Conservation (phyloP, 495 filamentous ascomycete species). For the Penicillium simplicissimum region DNA sequence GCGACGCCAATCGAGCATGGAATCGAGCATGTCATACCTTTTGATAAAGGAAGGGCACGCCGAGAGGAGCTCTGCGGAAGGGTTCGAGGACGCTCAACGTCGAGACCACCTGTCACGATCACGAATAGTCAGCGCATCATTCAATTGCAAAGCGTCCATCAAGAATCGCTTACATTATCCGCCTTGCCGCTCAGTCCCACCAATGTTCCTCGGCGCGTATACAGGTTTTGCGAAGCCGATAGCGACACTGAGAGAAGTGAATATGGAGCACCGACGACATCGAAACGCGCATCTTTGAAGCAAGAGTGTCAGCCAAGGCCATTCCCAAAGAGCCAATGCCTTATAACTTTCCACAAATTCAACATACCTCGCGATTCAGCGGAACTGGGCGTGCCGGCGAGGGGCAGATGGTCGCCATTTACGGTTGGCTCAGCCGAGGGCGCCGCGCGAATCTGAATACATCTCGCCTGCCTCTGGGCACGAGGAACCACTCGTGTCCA, state of each 20-base stretch:
- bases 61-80: constrained; percentile 70
- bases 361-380: constrained; percentile 45
- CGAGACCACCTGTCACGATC: constrained; percentile 64
- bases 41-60: constrained; percentile 95
- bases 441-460: constrained; percentile 47
- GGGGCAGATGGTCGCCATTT: constrained; percentile 42
- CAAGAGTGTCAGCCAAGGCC: background rate
- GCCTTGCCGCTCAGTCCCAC: constrained; percentile 86
- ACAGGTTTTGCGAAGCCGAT: constrained; percentile 89
- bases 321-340: background rate
- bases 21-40: constrained; percentile 39
- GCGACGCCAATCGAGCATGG: background rate
- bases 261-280: constrained; percentile 84
- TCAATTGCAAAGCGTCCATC: constrained; percentile 6
- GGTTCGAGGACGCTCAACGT: constrained; percentile 86
- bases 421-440: constrained; percentile 39
- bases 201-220: constrained; percentile 85
- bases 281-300: constrained; percentile 81
- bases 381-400: constrained; percentile 41
- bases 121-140: background rate
- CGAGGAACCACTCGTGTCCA: constrained; percentile 40
- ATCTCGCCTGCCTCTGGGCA: constrained; percentile 37
- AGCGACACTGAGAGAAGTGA: constrained; percentile 91
- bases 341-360: background rate
- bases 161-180: constrained; percentile 68